Evolutionary conservation across 495 filamentous ascomycete genomes (phyloP).

Genomic region (Penicillium lagena): DNA sequence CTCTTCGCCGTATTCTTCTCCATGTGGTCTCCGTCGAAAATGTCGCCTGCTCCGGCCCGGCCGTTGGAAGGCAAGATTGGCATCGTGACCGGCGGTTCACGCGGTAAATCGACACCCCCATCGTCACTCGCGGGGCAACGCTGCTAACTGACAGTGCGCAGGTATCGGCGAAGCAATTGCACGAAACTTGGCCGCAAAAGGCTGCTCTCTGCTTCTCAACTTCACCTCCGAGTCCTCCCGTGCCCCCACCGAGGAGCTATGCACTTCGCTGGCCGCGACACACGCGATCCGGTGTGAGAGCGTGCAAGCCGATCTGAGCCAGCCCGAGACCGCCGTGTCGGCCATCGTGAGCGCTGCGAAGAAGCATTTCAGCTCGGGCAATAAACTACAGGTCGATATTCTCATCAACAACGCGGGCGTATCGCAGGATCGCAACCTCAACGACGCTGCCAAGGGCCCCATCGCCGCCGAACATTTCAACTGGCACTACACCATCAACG

Average conservation of each 20-base stretch:
- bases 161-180: slow-evolving; percentile 85
- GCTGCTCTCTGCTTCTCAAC: slow-evolving; percentile 61
- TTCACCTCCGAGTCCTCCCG: slow-evolving; percentile 59
- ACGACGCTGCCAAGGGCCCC: slow-evolving; percentile 42
- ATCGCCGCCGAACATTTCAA: slow-evolving; percentile 55
- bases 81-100: slow-evolving; percentile 71
- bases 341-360: slow-evolving; percentile 34
- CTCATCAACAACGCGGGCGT: slow-evolving; percentile 86
- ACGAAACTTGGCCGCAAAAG: slow-evolving; percentile 70
- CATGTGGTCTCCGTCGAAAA: slow-evolving; percentile 8
- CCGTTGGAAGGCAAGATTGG: slow-evolving; percentile 61
- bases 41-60: slow-evolving; percentile 16
- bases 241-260: slow-evolving; percentile 34
- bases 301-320: slow-evolving; percentile 53
- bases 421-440: slow-evolving; percentile 51
- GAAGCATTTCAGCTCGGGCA: slow-evolving; percentile 43
- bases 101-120: slow-evolving; percentile 42
- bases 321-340: slow-evolving; percentile 28
- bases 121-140: neutral
- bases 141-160: slow-evolving; percentile 21
- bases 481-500: slow-evolving; percentile 72
- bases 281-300: slow-evolving; percentile 38
- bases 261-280: slow-evolving; percentile 30
- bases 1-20: neutral
- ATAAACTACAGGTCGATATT: slow-evolving; percentile 71